A percentile compares a stretch with the other conserved stretches of the same genome.
These are phyloP conservation scores for Botrytis tulipae DNA, from an alignment of 2,329 filamentous ascomycete species.

Conservation along the genomic window DNA sequence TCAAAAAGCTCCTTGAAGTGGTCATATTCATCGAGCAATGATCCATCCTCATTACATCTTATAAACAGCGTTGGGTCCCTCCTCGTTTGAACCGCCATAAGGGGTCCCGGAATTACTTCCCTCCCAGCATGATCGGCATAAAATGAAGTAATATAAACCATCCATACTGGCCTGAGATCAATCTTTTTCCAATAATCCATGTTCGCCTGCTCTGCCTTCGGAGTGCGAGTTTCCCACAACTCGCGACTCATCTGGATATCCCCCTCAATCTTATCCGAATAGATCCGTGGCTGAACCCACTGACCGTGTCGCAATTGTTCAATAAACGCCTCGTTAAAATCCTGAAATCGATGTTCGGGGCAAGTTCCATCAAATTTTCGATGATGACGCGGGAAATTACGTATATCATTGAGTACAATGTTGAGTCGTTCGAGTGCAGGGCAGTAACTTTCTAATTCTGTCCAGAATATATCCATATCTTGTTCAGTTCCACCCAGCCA, in stretches of 20 bases:
- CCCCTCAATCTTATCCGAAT: background rate
- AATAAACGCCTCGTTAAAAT: background rate
- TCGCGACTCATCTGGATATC: background rate
- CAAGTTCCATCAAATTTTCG: accelerated
- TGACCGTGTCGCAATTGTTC: background rate
- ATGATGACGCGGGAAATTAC: accelerated
- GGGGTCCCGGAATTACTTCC: background rate
- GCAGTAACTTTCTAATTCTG: background rate
- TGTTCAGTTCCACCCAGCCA: accelerated
- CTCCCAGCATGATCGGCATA: no score
- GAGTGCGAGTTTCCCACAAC: background rate
- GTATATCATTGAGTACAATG: background rate
- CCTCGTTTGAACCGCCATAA: background rate
- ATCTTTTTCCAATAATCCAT: background rate
- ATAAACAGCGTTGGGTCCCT: background rate
- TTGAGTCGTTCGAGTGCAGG: background rate
- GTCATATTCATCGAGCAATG: background rate
- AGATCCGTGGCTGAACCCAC: background rate
- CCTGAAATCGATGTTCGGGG: background rate
- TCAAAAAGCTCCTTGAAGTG: background rate
- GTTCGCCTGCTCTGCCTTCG: background rate
- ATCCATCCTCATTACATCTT: background rate
- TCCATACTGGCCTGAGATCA: background rate
- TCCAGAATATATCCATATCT: background rate
- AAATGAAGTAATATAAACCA: background rate